phyloP scores from a whole-genome alignment of 345 rosid species.

The Reutealis trisperma region DNA sequence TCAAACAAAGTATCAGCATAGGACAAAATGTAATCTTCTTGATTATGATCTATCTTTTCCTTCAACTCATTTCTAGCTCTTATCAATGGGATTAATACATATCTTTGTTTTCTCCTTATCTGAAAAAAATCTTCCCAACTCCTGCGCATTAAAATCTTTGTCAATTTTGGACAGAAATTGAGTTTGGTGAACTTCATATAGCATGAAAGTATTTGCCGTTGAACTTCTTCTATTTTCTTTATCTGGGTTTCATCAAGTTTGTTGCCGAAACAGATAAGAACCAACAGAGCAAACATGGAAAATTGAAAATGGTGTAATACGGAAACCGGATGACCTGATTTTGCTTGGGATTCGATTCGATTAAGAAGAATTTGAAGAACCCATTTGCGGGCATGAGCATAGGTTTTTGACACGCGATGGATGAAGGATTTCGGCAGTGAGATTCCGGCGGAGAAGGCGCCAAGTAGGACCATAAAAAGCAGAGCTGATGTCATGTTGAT shows the following conservation, averaged over 20 bases:
- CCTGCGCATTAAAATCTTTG: not conserved
- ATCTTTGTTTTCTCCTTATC: not conserved
- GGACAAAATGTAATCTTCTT: no score
- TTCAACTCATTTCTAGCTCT: constrained; percentile 10
- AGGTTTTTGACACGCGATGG: constrained; percentile 4
- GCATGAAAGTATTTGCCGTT: not conserved
- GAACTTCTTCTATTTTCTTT: not conserved
- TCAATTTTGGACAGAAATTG: not conserved
- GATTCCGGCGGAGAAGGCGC: constrained; percentile 6
- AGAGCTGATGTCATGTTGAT: not conserved
- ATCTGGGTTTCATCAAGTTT: not conserved
- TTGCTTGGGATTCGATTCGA: not conserved
- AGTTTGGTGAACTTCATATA: not conserved
- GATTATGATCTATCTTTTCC: not conserved
- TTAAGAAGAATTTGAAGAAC: not conserved
- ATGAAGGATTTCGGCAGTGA: not conserved
- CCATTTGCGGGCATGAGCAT: not conserved
- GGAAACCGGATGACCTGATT: not conserved
- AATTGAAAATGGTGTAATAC: no score
- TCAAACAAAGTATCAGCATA: no score
- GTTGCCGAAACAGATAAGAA: constrained; percentile 1
- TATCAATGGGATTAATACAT: constrained; percentile 3
- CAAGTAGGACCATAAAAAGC: constrained; percentile 3
- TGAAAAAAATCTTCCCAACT: not conserved
- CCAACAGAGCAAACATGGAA: not conserved